Evolutionary conservation across 352 stramenopile genomes (phyloP).

Genomic region (Lagenidium giganteum): DNA sequence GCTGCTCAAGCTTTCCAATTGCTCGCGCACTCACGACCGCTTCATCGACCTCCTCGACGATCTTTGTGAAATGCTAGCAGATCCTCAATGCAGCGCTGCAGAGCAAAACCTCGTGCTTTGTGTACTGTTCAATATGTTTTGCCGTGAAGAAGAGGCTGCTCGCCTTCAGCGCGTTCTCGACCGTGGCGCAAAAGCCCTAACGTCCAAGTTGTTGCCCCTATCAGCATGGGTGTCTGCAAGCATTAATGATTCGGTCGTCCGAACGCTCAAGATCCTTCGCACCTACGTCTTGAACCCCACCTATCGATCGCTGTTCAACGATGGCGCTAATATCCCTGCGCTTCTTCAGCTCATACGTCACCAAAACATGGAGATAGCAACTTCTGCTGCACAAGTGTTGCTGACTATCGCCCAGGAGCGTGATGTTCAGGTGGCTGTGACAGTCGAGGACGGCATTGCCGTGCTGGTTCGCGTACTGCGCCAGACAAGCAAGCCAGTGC

Average conservation of each 20-base stretch:
- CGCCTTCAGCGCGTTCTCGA: constrained; percentile 6
- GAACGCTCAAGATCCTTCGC: constrained; percentile 53
- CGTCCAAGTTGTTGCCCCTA: constrained; percentile 52
- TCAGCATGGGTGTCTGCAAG: constrained; percentile 36
- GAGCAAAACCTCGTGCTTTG: constrained; percentile 31
- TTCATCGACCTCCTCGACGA: constrained; percentile 31
- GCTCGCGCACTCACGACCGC: constrained; percentile 20
- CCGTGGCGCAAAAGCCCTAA: constrained; percentile 24
- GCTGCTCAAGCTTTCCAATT: constrained; percentile 40
- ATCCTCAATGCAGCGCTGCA: too few relatives aligned
- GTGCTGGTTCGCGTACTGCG: constrained; percentile 41
- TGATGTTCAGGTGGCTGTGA: constrained; percentile 59
- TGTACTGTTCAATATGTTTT: constrained; percentile 64
- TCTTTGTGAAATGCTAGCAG: constrained; percentile 17
- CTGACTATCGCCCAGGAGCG: constrained; percentile 30
- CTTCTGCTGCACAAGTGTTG: constrained; percentile 38
- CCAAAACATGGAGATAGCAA: constrained; percentile 28
- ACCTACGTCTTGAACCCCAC: constrained; percentile 23
- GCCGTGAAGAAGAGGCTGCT: constrained; percentile 13
- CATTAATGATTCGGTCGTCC: constrained; percentile 23
- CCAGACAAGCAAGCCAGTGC: constrained; percentile 17
- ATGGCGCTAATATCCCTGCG: constrained; percentile 43
- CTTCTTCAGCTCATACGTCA: constrained; percentile 36
- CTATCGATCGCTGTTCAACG: constrained; percentile 41
- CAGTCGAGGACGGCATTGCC: constrained; percentile 68